phyloP scores from a whole-genome alignment of 768 basidiomycete genomes.

The Pulveroboletus ravenelii region DNA sequence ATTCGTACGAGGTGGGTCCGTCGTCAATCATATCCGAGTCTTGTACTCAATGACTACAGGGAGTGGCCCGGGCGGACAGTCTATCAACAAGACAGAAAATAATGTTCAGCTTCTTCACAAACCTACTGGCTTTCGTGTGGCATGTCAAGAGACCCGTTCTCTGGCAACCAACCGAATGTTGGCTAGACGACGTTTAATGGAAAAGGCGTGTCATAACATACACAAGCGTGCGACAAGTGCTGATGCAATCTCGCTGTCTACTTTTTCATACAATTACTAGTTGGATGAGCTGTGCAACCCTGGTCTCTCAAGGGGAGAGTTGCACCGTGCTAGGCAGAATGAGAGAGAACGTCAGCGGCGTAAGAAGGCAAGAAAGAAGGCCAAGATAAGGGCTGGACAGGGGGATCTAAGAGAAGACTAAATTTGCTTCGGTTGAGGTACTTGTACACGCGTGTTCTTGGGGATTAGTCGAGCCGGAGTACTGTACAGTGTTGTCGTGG shows the following conservation, averaged over 20 bases:
- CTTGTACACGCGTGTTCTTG: too few species aligned
- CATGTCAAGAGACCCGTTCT: slow-evolving; percentile 87
- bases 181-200: slow-evolving; percentile 66
- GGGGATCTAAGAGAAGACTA: slow-evolving; percentile 14
- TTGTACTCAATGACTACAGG: slow-evolving; percentile 41
- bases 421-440: neutral
- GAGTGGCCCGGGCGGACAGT: slow-evolving; percentile 93
- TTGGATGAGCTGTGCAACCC: slow-evolving; percentile 70
- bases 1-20: slow-evolving; percentile 74
- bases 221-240: slow-evolving; percentile 7
- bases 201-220: slow-evolving; percentile 59
- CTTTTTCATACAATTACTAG: slow-evolving; percentile 35
- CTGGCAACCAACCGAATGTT: slow-evolving; percentile 71
- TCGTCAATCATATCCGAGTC: neutral
- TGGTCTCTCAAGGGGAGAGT: slow-evolving; percentile 66
- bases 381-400: slow-evolving; percentile 27
- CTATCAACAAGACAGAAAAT: slow-evolving; percentile 91
- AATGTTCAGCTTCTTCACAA: slow-evolving; percentile 87
- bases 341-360: slow-evolving; percentile 70
- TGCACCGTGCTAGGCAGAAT: slow-evolving; percentile 65
- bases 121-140: slow-evolving; percentile 81
- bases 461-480: neutral
- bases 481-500: neutral
- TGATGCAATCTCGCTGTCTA: slow-evolving; percentile 13
- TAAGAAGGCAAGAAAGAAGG: slow-evolving; percentile 78